Evolutionary conservation across 257 asterid species (phyloP).

Genomic region (Scutellaria minor): DNA sequence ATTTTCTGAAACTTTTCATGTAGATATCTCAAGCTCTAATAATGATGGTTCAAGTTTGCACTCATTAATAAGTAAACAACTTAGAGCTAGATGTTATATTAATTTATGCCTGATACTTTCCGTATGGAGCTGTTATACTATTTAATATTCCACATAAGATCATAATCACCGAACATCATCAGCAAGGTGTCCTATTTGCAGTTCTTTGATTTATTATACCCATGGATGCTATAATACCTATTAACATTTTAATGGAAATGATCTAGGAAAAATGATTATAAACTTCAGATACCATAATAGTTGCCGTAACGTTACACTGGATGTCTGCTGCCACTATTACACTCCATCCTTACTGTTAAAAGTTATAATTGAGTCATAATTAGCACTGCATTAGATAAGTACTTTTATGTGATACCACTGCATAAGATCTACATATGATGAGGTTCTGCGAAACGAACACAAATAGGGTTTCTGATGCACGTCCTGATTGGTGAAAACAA

Average conservation of each 20-base stretch:
- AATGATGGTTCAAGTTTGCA: slow-evolving; percentile 11
- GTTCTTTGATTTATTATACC: background rate
- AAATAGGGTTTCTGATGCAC: background rate
- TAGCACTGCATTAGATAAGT: no score
- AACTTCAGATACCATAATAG: background rate
- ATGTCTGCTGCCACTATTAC: background rate
- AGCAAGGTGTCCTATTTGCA: no score
- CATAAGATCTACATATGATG: background rate
- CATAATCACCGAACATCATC: background rate
- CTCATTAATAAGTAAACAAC: background rate
- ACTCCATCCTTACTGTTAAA: slow-evolving; percentile 1
- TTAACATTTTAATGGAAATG: background rate
- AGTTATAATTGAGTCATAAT: slow-evolving; percentile 7
- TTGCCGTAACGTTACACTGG: background rate
- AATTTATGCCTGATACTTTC: background rate
- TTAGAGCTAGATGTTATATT: slow-evolving; percentile 13
- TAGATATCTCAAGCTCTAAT: background rate
- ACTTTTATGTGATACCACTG: background rate
- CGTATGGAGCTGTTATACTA: background rate
- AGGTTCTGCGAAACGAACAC: background rate
- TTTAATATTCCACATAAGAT: background rate
- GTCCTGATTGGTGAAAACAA: background rate
- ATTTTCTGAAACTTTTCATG: slow-evolving; percentile 36
- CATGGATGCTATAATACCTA: background rate
- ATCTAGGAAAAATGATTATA: background rate